Percentiles rank a stretch among this genome's conserved stretches.
These are phyloP conservation scores for Sporothrix sp. DNA, from an alignment of 2,329 filamentous ascomycete genomes.

Conservation along the genomic window DNA sequence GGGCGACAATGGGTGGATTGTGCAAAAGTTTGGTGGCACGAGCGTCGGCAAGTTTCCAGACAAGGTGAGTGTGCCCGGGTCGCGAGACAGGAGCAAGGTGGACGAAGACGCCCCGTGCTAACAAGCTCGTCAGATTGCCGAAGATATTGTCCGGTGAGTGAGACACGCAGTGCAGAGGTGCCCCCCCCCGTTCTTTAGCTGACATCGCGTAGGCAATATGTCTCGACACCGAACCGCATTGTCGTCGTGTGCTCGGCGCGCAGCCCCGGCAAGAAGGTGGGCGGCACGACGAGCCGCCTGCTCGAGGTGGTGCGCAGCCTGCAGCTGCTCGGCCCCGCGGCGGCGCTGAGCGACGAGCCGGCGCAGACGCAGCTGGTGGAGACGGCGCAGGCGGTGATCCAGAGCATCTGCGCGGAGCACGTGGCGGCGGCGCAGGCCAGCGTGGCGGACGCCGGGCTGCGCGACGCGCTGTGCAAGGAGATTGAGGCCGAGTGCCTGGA, in stretches of 20 bases:
- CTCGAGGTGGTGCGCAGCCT: constrained; percentile 52
- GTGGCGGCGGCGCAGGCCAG: constrained; percentile 57
- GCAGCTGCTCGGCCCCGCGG: constrained; percentile 41
- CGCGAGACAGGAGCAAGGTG: constrained; percentile 13
- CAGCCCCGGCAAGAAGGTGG: constrained; percentile 86
- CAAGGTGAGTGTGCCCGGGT: constrained; percentile 33
- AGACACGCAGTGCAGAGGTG: no score
- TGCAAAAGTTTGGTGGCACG: constrained; percentile 53
- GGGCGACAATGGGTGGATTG: constrained; percentile 34
- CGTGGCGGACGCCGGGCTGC: constrained; percentile 47
- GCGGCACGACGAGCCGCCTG: constrained; percentile 87
- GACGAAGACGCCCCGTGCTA: no score
- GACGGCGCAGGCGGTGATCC: constrained; percentile 64
- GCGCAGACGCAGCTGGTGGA: constrained; percentile 45
- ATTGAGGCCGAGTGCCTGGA: constrained; percentile 73
- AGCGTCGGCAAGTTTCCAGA: constrained; percentile 48
- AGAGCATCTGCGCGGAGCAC: constrained; percentile 76
- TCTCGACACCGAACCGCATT: constrained; percentile 51
- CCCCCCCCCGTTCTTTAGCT: constrained; percentile 1
- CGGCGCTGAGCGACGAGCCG: constrained; percentile 36
- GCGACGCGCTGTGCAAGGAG: constrained; percentile 49
- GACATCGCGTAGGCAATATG: constrained; percentile 11
- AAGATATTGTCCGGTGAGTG: constrained; percentile 19
- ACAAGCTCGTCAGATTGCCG: constrained; percentile 26
- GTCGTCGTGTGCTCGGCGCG: constrained; percentile 93